Percentiles rank a stretch among this genome's conserved stretches.
Conservation (phyloP, 352 stramenopile species). For the Phytophthora podocarpi region DNA sequence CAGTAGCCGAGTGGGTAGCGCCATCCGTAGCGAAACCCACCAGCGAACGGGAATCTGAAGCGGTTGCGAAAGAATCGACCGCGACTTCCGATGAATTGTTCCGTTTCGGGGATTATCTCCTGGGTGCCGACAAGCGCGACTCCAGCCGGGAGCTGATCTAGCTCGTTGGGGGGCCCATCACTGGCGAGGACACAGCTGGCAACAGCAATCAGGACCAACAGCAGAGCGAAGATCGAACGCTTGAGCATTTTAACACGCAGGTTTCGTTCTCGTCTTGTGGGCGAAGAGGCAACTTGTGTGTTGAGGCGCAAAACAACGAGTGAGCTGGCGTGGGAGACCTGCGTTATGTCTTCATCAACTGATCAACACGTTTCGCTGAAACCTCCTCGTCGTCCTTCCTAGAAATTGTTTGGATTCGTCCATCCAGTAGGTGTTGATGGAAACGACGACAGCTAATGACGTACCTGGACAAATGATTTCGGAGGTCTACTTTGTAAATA, state of each 20-base stretch:
- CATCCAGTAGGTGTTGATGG: no score
- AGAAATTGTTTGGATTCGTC: neutral
- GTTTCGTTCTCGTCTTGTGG: neutral
- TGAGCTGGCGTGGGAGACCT: no score
- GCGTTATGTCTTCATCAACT: no score
- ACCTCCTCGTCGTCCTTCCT: neutral
- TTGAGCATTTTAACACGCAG: conserved; percentile 23
- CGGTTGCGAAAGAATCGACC: conserved; percentile 21
- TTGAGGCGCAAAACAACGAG: neutral
- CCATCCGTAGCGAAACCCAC: conserved; percentile 43
- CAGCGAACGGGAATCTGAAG: conserved; percentile 38
- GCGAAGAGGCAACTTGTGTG: neutral
- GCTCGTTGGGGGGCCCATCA: neutral
- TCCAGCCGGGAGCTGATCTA: conserved; percentile 12
- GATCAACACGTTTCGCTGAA: neutral
- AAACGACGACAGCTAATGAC: no score
- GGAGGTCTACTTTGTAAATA: no score
- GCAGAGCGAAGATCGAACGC: conserved; percentile 14
- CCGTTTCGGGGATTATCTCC: conserved; percentile 16
- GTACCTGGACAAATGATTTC: no score
- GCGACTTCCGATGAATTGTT: conserved; percentile 12
- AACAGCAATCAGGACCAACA: conserved; percentile 12
- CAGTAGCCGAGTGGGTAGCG: conserved; percentile 49
- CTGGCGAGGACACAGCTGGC: conserved; percentile 8
- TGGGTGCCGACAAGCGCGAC: conserved; percentile 17